Conservation (phyloP, 371 early-diverging fungal species). For the Zychaea mexicana region DNA sequence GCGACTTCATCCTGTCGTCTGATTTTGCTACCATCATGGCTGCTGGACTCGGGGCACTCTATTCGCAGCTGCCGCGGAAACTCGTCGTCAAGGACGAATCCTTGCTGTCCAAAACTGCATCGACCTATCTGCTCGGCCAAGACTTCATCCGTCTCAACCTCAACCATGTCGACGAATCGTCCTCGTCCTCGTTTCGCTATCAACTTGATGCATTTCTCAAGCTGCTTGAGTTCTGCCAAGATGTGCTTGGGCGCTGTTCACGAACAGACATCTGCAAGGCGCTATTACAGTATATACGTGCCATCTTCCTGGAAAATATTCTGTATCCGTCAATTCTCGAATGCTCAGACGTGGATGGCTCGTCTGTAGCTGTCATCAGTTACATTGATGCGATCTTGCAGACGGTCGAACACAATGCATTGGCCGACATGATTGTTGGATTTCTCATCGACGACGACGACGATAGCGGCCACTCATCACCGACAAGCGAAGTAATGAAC, state of each 20-base stretch:
- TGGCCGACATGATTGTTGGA: slow-evolving; percentile 67
- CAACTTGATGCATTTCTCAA: slow-evolving; percentile 74
- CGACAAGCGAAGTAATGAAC: background rate
- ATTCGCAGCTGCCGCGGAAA: slow-evolving; percentile 83
- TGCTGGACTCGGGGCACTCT: slow-evolving; percentile 84
- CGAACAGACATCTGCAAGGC: slow-evolving; percentile 58
- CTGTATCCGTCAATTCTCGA: slow-evolving; percentile 79
- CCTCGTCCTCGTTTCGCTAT: slow-evolving; percentile 62
- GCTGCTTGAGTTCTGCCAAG: slow-evolving; percentile 79
- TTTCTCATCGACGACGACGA: slow-evolving; percentile 69
- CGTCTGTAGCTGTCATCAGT: slow-evolving; percentile 79
- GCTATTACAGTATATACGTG: slow-evolving; percentile 62
- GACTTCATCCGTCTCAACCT: slow-evolving; percentile 13
- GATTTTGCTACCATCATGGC: slow-evolving; percentile 76
- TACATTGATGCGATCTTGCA: slow-evolving; percentile 81
- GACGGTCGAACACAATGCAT: slow-evolving; percentile 64
- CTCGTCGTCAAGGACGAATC: slow-evolving; percentile 50
- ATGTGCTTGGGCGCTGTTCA: slow-evolving; percentile 73
- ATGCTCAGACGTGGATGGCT: slow-evolving; percentile 86
- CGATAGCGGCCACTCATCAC: slow-evolving; percentile 12
- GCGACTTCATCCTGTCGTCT: slow-evolving; percentile 73
- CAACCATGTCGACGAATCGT: slow-evolving; percentile 36
- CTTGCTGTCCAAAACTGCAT: slow-evolving; percentile 21
- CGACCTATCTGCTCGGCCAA: slow-evolving; percentile 41
- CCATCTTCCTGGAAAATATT: slow-evolving; percentile 78